Base-by-base conservation (phyloP, 495 filamentous ascomycete species). In the Aspergillus homomorphus region DNA sequence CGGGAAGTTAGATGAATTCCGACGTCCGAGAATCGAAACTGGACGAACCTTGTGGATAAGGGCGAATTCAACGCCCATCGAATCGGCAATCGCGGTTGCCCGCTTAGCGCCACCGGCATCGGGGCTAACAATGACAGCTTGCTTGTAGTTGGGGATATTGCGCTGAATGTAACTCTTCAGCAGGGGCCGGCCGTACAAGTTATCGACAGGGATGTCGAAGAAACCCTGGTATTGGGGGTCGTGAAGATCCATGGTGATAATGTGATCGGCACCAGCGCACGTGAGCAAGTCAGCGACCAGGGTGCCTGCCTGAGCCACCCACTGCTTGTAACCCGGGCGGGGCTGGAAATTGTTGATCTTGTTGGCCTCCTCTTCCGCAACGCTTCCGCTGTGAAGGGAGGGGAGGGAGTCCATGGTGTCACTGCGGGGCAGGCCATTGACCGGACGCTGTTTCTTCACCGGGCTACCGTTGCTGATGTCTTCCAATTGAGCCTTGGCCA, bases 181-280 rank as follows among this genome's bases (percentile, higher is more conserved):
- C 44, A 96, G 78, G 45, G 91, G 89, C 54, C 91, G 82, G 15
- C 91, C 94, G 67, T 96, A 96, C 18, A 98, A 80, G 67, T 98
- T 98, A 68, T 98, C 94, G 52, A 98, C 95, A 1, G 92, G 93
- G 53, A 98, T 96, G 67, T 98, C 94, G 66, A 98, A 98, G 80
- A 95, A 98, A 48, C 94, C 94, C 71, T 98, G 94, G 69, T 98
- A 98, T 73, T 98, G 95, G 59, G 95, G 92, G 70, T 98, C 94
- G 68, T 98, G 94, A 54, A 98, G 80, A 70, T 98, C 94, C 85
- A 83, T 93, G 2, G 94, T 98, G 66, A 98, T 91, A 69, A 98
- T 75, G 73, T 98, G 94, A 74, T 98, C 95, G 21, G 94, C 91
- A 53, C 94, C 94, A 59, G 94, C 94, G 70, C 92, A 97, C 43